Conservation (phyloP, 805 yeast genomes). For the Henningerozyma blattae region DNA sequence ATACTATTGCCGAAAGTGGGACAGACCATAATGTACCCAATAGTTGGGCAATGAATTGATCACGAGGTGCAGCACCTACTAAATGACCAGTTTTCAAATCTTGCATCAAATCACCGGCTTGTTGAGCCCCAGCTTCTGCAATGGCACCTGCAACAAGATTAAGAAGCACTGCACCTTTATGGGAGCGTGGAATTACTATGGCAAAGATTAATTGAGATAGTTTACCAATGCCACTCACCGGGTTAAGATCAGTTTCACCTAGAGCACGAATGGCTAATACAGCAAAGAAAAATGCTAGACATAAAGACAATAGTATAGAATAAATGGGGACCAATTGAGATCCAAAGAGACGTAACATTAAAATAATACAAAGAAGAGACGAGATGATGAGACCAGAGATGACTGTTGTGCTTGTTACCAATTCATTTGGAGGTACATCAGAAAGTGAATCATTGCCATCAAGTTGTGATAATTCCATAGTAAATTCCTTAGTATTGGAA, state of each 20-base stretch:
- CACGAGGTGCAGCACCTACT: constrained; percentile 82
- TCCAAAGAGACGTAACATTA: constrained; percentile 63
- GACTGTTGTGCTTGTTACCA: constrained; percentile 40
- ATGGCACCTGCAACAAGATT: constrained; percentile 92
- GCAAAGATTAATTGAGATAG: constrained; percentile 85
- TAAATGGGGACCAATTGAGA: constrained; percentile 51
- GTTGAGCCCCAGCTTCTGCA: constrained; percentile 98
- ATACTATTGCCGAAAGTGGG: constrained; percentile 67
- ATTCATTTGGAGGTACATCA: constrained; percentile 32
- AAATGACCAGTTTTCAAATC: constrained; percentile 91
- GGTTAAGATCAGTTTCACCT: constrained; percentile 94
- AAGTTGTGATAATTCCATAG: constrained; percentile 8
- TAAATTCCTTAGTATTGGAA: constrained; percentile 13
- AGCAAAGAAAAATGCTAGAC: constrained; percentile 68
- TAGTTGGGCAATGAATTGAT: constrained; percentile 83
- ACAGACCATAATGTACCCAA: constrained; percentile 83
- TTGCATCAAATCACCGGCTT: constrained; percentile 97
- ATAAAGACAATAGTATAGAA: constrained; percentile 54
- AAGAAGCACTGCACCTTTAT: constrained; percentile 72
- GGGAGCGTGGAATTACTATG: constrained; percentile 54
- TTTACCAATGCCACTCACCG: constrained; percentile 94
- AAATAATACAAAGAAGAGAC: constrained; percentile 50
- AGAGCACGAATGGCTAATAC: constrained; percentile 84
- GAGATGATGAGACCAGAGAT: constrained; percentile 53
- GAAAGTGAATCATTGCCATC: constrained; percentile 21